Conservation (phyloP, 257 asterid genomes). For the Thymus mandschuricus region DNA sequence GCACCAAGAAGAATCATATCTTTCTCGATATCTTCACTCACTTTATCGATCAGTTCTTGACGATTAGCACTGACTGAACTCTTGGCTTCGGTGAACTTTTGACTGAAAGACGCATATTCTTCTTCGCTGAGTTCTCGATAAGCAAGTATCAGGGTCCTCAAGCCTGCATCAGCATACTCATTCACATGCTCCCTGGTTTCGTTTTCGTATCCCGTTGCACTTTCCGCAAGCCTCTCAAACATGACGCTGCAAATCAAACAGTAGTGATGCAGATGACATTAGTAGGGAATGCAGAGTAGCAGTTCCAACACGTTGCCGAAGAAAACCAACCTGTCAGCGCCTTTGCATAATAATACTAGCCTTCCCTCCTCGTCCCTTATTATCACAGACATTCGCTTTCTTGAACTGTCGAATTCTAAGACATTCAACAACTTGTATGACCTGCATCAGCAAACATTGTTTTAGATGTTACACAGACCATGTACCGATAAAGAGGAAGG, state of each 20-base stretch:
- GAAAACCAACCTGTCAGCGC: constrained; percentile 75
- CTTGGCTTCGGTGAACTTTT: constrained; percentile 51
- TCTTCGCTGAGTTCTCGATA: constrained; percentile 62
- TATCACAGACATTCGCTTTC: constrained; percentile 78
- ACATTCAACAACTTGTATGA: constrained; percentile 55
- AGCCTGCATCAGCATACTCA: constrained; percentile 74
- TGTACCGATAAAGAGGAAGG: background rate
- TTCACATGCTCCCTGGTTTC: constrained; percentile 57
- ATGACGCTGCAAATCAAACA: constrained; percentile 51
- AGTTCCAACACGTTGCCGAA: constrained; percentile 16
- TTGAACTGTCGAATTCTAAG: constrained; percentile 66
- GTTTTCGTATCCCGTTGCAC: constrained; percentile 54
- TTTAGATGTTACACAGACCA: constrained; percentile 17
- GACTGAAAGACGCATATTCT: constrained; percentile 48
- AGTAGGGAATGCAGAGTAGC: background rate
- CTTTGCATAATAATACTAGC: constrained; percentile 66
- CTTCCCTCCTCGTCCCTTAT: constrained; percentile 66
- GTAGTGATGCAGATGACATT: constrained; percentile 5
- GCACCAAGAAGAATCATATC: constrained; percentile 79
- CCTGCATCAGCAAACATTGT: constrained; percentile 43
- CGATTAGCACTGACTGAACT: constrained; percentile 62
- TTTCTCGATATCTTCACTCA: constrained; percentile 57
- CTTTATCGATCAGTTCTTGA: constrained; percentile 54
- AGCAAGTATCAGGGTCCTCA: constrained; percentile 73
- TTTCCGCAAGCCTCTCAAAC: constrained; percentile 60